Base-by-base conservation (phyloP, 768 basidiomycete genomes). In the Hemileccinum rubropunctum region DNA sequence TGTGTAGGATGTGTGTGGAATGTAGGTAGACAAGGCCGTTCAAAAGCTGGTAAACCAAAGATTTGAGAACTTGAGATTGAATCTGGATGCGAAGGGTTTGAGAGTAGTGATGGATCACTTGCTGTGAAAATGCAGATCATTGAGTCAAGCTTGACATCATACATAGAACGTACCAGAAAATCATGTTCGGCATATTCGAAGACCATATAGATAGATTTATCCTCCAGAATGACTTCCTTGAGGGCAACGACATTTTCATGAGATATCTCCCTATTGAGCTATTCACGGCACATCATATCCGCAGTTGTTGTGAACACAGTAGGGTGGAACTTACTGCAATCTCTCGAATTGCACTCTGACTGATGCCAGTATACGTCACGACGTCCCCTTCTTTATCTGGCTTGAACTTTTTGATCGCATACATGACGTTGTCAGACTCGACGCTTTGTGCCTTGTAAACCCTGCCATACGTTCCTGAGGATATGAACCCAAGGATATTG, bases 381-480 rank as follows among this genome's bases (percentile, higher is more conserved):
- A 94, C 84, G 63, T 98, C 97, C 18, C 95, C 95, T 72, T 99
- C 97, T 70, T 98, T 98, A 77, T 99, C 97, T 0, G 95, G 97
- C 65, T 99, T 99, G 76, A 98, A 98, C 69, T 98, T 99, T 77
- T 99, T 99, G 73, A 99, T 98, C 6, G 97, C 97, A 58, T 94
- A 88, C 41, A 95, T 78, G 54, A 73, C 76, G 3, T 76, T 81
- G 36, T 86, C 83, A 3, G 82, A 77, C 12, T 84, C 87, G 40
- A 80, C 74, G 61, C 86, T 88, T 62, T 84, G 81, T 0, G 95
- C 97, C 67, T 98, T 98, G 81, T 98, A 99, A 2, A 98, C 97
- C n/a, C 95, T 78, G 1, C 97, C 97, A 64, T 98, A 98, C 0
- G 95, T 98, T 17, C 97, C 97, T 8, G 93, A 95, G 2, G 97